Base-by-base conservation (phyloP, 2,329 filamentous ascomycete species). In the Ophiognomonia clavigignenti-juglandacearum region DNA sequence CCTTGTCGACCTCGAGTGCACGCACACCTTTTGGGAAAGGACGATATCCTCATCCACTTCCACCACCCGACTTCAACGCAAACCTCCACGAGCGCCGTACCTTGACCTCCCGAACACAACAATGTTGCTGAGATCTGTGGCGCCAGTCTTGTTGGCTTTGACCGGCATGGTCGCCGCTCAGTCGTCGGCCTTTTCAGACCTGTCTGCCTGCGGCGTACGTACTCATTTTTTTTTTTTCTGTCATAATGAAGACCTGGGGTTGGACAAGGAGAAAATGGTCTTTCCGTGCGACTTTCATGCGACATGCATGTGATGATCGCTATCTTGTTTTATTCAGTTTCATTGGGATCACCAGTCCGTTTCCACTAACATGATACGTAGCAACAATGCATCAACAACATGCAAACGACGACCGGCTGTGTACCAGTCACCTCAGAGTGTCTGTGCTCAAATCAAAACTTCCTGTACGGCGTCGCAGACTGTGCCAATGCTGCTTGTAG, bases 381-480 rank as follows among this genome's bases (percentile, higher is more conserved):
- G 51, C 26, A 47, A 47, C 22, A 24, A 29, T 47, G 45, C 20
- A 47, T 47, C 39, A 23, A 47, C 34, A 43, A 42, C 24, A 47
- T 47, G 38, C 22, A 41, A 31, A 47, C 34, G n/a, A 43, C 38
- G 2, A 27, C 45, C 19, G 43, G 43, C 14, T 50, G 47, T 26
- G 44, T 50, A 18, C 51, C 51, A 9, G 47, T 51, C 18, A 53
- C 47, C 7, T 41, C 45, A 14, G 36, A 44, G 35, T 61, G 59
- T 43, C 36, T 61, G 13, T 61, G 59, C 46, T 45, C 47, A n/a
- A 53, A 52, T 4, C 13, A 22, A 20, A 45, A 52, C 19, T 61
- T 52, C 29, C 29, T 38, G 16, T 45, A 45, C 13, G 47, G 39
- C 18, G 52, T 61, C 20, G 36, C 36, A 16, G 54, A 56, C 38